Percentiles rank a stretch among this genome's conserved stretches.
phyloP scores from a whole-genome alignment of 1,139 yeast species.

The Hansenula anomala region DNA sequence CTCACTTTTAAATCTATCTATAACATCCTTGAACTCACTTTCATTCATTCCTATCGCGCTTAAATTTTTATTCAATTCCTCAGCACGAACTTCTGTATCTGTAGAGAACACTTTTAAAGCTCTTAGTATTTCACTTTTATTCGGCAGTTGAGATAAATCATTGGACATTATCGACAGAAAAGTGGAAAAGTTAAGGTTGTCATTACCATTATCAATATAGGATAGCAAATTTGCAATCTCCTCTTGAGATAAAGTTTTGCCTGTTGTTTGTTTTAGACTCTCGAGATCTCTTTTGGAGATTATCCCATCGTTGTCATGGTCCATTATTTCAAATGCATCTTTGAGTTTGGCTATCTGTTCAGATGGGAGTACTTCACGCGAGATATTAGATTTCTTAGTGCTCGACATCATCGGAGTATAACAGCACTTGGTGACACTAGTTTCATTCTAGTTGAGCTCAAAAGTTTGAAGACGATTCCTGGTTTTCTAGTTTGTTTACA shows the following conservation, averaged over 20 bases:
- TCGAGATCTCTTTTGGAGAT: constrained; percentile 58
- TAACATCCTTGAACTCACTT: constrained; percentile 45
- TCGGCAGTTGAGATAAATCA: constrained; percentile 54
- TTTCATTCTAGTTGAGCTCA: not conserved
- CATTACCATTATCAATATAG: no score
- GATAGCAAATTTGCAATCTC: no score
- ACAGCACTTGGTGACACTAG: no score
- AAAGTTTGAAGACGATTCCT: no score
- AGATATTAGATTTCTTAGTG: not conserved
- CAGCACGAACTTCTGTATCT: constrained; percentile 41
- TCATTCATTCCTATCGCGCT: constrained; percentile 50
- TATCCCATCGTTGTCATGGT: constrained; percentile 74
- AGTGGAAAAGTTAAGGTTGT: constrained; percentile 68
- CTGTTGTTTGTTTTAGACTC: constrained; percentile 51
- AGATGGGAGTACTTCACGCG: constrained; percentile 16
- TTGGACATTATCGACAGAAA: constrained; percentile 67
- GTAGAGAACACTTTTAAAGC: constrained; percentile 61
- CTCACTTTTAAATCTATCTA: constrained; percentile 51
- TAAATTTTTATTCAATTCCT: constrained; percentile 45
- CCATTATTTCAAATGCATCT: constrained; percentile 62
- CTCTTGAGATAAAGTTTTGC: no score
- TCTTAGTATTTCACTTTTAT: constrained; percentile 50
- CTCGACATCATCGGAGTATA: no score
- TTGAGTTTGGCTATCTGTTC: constrained; percentile 37
- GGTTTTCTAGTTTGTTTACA: constrained; percentile 4